Base-by-base conservation (phyloP, 2,329 filamentous ascomycete genomes). In the Trichoderma sp. region DNA sequence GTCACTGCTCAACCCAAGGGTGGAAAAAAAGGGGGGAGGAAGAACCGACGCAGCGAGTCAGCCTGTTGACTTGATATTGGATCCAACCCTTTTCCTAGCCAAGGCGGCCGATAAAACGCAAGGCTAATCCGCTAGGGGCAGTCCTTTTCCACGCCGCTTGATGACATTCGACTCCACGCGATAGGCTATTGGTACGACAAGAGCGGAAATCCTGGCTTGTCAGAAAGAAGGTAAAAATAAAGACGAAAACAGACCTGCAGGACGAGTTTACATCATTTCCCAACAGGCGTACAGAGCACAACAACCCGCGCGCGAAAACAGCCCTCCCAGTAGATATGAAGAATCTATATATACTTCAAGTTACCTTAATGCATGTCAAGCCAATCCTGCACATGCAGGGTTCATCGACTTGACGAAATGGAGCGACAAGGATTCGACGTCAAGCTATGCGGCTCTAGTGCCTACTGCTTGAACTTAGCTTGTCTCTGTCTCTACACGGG, bases 61-160 rank as follows among this genome's bases (percentile, higher is more conserved):
- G 63, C 63, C 61, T n/a, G 49, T 27, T 31, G 40, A 13, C 24
- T 24, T 35, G 29, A 66, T 58, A 58, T 43, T 43, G 40, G 40
- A 43, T 66, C 63, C 53, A 66, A 66, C 53, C 52, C 52, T 65
- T 47, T 65, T 65, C 21, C 52, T 19, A 40, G 10, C 58, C 53
- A 57, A 52, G 33, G 53, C 53, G 24, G 5, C 19, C 55, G 29
- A 67, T 58, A 59, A 58, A 58, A 35, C 37, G 7, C 19, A 47
- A 58, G 24, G 14, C 40, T 37, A 66, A 29, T 40, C 53, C n/a
- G n/a, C 63, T 55, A 47, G 24, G 35, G 53, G 40, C 24, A 57
- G 31, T 40, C 29, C 37, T 37, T 66, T 43, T 66, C 13, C 19
- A 27, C 62, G 31, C 24, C 37, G 24, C 21, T 57, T 57, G 24